A percentile compares a stretch with the other conserved stretches of the same genome.
These are phyloP conservation scores for Eudorina sp. DNA, from an alignment of 139 green algal genomes.

Conservation along the genomic window DNA sequence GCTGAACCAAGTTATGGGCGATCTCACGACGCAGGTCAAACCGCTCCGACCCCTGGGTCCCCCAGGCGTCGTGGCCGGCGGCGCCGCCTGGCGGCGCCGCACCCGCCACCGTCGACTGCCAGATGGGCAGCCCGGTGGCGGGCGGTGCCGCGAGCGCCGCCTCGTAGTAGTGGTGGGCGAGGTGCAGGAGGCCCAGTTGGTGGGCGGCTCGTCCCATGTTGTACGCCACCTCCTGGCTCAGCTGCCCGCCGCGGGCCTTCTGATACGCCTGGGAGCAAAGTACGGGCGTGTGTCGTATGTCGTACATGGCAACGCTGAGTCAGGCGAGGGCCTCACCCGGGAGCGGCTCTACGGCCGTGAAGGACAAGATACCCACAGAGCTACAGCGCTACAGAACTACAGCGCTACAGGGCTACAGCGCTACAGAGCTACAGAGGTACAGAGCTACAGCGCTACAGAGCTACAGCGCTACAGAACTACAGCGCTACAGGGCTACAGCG, in stretches of 20 bases:
- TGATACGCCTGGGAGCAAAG: constrained; percentile 46
- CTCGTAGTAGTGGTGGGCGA: constrained; percentile 68
- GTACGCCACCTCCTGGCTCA: constrained; percentile 78
- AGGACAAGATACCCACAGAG: too few species aligned
- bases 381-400: too few species aligned
- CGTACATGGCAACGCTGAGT: too few species aligned
- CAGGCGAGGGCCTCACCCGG: too few species aligned
- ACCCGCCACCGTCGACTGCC: background rate
- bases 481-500: too few species aligned
- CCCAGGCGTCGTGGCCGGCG: background rate
- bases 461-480: too few species aligned
- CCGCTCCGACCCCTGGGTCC: background rate
- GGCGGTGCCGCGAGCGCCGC: constrained; percentile 32
- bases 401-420: too few species aligned
- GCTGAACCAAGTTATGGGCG: constrained; percentile 86
- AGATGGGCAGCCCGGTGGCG: background rate
- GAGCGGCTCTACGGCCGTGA: too few species aligned
- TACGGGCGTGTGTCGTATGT: background rate
- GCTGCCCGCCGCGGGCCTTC: constrained; percentile 13
- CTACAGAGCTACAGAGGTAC: too few species aligned
- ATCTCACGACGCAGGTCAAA: constrained; percentile 74
- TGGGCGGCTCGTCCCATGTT: constrained; percentile 89
- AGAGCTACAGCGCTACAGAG: too few species aligned
- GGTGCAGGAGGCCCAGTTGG: constrained; percentile 80
- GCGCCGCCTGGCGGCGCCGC: background rate